Conservation (phyloP, 2,329 filamentous ascomycete species). For the Ascochyta pisi region DNA sequence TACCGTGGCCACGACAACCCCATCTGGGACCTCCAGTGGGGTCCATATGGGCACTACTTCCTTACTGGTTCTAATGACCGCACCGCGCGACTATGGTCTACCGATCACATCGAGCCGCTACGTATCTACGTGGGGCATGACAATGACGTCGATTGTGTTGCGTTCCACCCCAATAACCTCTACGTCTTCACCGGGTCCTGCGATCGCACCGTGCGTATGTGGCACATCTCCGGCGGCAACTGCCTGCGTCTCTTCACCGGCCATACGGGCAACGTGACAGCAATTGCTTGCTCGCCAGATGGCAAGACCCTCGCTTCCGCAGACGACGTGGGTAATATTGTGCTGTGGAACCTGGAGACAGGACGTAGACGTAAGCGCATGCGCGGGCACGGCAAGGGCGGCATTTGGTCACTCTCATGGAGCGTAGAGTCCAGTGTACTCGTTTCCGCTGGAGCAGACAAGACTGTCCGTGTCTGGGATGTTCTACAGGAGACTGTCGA, state of each 20-base stretch:
- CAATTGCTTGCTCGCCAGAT: slow-evolving; percentile 83
- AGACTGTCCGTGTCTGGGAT: slow-evolving; percentile 94
- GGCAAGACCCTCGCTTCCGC: slow-evolving; percentile 91
- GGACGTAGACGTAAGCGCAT: slow-evolving; percentile 89
- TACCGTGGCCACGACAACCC: slow-evolving; percentile 94
- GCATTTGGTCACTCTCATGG: slow-evolving; percentile 92
- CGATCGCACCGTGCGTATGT: slow-evolving; percentile 96
- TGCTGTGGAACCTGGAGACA: slow-evolving; percentile 92
- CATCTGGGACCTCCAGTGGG: slow-evolving; percentile 87
- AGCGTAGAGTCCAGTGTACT: slow-evolving; percentile 91
- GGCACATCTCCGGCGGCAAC: slow-evolving; percentile 86
- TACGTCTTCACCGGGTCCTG: slow-evolving; percentile 94
- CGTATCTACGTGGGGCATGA: slow-evolving; percentile 92
- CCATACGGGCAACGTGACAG: slow-evolving; percentile 85
- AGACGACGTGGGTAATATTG: slow-evolving; percentile 86
- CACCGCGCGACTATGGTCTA: slow-evolving; percentile 88
- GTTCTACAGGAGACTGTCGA: slow-evolving; percentile 72
- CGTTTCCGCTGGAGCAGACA: slow-evolving; percentile 88
- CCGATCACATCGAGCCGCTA: slow-evolving; percentile 88
- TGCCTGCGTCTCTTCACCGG: slow-evolving; percentile 92
- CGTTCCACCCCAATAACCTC: slow-evolving; percentile 92
- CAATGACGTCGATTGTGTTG: slow-evolving; percentile 86
- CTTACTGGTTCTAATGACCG: slow-evolving; percentile 86
- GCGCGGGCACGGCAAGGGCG: slow-evolving; percentile 90
- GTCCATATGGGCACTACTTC: slow-evolving; percentile 95